phyloP scores from a whole-genome alignment of 164 flowering plant genomes.

The Macadamia tetraphylla region DNA sequence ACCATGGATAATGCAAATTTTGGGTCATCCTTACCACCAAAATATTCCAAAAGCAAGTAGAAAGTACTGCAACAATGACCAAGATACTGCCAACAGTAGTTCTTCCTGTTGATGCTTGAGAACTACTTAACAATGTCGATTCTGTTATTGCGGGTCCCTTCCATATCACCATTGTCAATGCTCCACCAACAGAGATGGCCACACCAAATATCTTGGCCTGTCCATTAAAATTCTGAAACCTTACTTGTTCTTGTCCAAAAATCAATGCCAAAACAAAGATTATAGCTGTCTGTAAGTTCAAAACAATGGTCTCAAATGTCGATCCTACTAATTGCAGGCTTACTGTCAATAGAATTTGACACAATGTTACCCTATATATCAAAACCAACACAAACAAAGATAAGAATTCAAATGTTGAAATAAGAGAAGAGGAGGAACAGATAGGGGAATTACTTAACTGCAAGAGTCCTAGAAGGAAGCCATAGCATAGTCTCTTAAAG shows the following conservation, averaged over 20 bases:
- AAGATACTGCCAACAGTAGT: conserved; percentile 5
- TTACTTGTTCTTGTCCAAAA: conserved; percentile 16
- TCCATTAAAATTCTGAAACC: conserved; percentile 12
- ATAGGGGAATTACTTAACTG: too few relatives aligned
- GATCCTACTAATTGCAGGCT: conserved; percentile 12
- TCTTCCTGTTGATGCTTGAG: background rate
- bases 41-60: conserved; percentile 14
- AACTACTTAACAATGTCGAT: too few relatives aligned
- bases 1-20: too few relatives aligned
- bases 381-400: too few relatives aligned
- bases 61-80: conserved; percentile 8
- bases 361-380: conserved; percentile 5
- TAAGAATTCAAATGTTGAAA: too few relatives aligned
- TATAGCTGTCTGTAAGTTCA: conserved; percentile 12
- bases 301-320: conserved; percentile 14
- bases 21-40: conserved; percentile 10
- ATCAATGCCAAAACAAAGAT: conserved; percentile 14
- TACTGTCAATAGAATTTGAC: conserved; percentile 14
- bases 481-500: too few relatives aligned
- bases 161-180: conserved; percentile 17
- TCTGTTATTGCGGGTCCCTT: conserved; percentile 10
- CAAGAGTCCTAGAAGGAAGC: too few relatives aligned
- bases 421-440: too few relatives aligned
- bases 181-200: conserved; percentile 12
- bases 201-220: conserved; percentile 22